Base-by-base conservation (phyloP, 306 rosid genomes). In the Alnus glutinosa region DNA sequence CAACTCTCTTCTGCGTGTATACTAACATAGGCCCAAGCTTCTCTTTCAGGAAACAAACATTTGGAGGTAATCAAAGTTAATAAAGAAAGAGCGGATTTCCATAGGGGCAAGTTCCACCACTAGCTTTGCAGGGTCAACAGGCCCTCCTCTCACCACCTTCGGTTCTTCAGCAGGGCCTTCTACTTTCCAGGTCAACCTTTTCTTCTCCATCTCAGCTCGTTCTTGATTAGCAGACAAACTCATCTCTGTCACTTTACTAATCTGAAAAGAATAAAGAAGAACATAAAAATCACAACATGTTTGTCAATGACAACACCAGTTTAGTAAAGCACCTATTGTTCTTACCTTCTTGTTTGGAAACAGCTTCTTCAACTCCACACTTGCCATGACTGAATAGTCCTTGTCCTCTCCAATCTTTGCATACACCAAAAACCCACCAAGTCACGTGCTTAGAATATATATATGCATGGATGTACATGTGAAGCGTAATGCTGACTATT, bases 181-280 rank as follows among this genome's bases (percentile, higher is more conserved):
- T 28, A 91, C 91, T 80, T 87, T 82, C 98, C 98, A 90, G 16
- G 68, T 78, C 32, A 93, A 72, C 75, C 39, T 89, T 84, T 61
- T 93, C 87, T 85, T 87, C 88, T 90, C 98, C 95, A 90, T 91
- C 58, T 90, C 91, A 46, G 72, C 78, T 90, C 93, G 89, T 87
- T 91, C 97, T 90, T 90, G 98, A 77, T 93, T 93, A 5, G 89
- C 97, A 36, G 97, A 91, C 83, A 92, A 85, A 83, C 86, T 93
- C 92, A 72, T 89, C 87, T 92, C 98, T 42, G 86, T 86, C 75
- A 88, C 93, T 84, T 86, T 85, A 74, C 51, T 84, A 58, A 90
- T 89, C 97, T 93, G 91, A 79, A 86, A 77, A 62, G 15, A 80
- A 48, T 30, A 13, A 12, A n/a, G 3, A 11, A 47, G 14, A 77